Evolutionary conservation across 2,329 filamentous ascomycete species (phyloP), one percentile per base, ranked within the genome.

Genomic region (Monosporascus ibericus): DNA sequence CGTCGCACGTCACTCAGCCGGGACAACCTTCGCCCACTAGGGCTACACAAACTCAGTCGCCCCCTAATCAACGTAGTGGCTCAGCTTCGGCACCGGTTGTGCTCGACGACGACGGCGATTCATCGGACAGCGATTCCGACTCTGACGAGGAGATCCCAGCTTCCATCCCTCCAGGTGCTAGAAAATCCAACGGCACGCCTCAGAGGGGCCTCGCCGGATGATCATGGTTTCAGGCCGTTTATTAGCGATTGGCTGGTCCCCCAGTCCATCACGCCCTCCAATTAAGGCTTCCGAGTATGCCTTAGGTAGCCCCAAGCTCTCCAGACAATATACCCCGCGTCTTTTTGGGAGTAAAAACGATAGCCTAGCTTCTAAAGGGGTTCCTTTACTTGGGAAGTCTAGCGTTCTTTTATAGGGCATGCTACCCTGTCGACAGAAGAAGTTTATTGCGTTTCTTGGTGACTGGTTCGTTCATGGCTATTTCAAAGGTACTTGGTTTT

Each of bases 111-210:
- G 60, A 63, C 0, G 53, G 51, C 6, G 53, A 57, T 5, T 58
- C 58, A 22, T 48, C 52, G 5, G 58, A 53, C 17, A 50, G 42
- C 20, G 22, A 46, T 46, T 46, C 55, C 11, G 61, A 62, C 30
- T 60, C 56, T 0, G 65, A 68, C 22, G 63, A 47, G 14, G 65
- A 65, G 9, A 68, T 68, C 8, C 66, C 66, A 2, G 65, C 66
- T 15, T 59, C 51, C 9, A 14, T 66, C 8, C 63, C 63, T 6
- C 57, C 58, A 2, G 55, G 48, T 5, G 50, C 36, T 22, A 42
- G 25, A 24, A 60, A 53, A 47, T 44, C 52, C 14, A 55, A 47
- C 17, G 38, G 46, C 7, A 50, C 50, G 3, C 48, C 55, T 5
- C 47, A 50, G 5, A 56, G 30, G 34, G 46, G 51, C 11, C 34